Conservation (phyloP, 2,329 filamentous ascomycete genomes). For the Fusarium secorum region DNA sequence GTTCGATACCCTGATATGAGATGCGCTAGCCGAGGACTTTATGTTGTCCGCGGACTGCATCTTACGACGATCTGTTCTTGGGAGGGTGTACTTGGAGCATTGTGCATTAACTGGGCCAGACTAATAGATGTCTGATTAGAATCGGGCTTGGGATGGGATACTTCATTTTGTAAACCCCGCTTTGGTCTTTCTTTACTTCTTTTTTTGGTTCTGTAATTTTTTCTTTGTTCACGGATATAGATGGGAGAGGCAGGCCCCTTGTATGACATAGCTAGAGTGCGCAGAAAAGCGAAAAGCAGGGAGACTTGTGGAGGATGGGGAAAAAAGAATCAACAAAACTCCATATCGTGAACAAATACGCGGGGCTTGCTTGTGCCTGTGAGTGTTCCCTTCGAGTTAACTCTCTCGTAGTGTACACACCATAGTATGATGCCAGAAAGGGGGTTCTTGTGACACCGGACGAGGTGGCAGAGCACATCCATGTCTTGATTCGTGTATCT, state of each 20-base stretch:
- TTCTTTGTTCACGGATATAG: constrained; percentile 38
- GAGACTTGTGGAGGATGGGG: neutral
- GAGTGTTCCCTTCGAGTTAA: neutral
- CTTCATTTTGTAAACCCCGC: constrained; percentile 35
- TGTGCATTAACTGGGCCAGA: constrained; percentile 41
- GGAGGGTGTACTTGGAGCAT: constrained; percentile 44
- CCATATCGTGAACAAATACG: constrained; percentile 15
- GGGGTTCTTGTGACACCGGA: neutral
- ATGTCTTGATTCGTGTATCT: neutral
- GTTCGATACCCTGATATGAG: constrained; percentile 40
- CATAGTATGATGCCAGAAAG: neutral
- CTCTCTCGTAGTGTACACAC: neutral
- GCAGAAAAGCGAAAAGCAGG: constrained; percentile 34
- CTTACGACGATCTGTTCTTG: constrained; percentile 39
- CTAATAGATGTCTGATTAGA: constrained; percentile 44
- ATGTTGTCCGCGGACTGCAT: constrained; percentile 20
- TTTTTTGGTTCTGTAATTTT: constrained; percentile 30
- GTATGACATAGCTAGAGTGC: constrained; percentile 39
- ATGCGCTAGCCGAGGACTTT: constrained; percentile 14
- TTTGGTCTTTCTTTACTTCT: constrained; percentile 29
- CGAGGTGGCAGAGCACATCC: neutral
- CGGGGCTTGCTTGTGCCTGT: neutral
- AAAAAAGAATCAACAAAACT: constrained; percentile 13
- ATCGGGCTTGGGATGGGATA: constrained; percentile 39
- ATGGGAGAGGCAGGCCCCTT: constrained; percentile 33